Base-by-base conservation (phyloP, 2,329 filamentous ascomycete genomes). In the Aspergillus eucalypticola region DNA sequence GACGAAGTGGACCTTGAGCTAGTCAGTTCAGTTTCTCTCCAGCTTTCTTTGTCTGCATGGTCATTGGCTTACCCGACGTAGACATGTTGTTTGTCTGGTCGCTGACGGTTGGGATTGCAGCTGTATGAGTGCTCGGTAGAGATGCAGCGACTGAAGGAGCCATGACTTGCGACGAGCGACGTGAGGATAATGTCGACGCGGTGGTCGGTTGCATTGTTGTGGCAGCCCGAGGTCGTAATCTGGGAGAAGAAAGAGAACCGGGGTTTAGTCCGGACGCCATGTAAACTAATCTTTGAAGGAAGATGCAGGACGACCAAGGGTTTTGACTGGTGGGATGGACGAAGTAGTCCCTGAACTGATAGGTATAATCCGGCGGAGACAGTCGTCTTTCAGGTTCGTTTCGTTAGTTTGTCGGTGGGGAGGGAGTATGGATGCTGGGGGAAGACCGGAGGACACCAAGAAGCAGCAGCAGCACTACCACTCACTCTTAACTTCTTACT, bases 1-100 rank as follows among this genome's bases (percentile, higher is more conserved):
- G 93, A 64, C 94, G 86, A 69, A 96, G 79, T 3, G 94, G 93
- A 0, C 90, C 90, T 58, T 86, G 38, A 23, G 19, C 38, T 10
- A 11, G 17, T 58, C 29, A 61, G 54, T 54, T 17, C 48, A 46
- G 42, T 38, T 52, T 29, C 46, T 15, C 17, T 46, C 13, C 29
- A 11, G 17, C 11, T 48, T 38, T 59, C 32, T 41, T 21, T 23
- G 17, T 21, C 32, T 23, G 2, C 15, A 11, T 25, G 46, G 15
- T 4, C 7, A 13, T 27, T 19, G n/a, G 64, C 71, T 61, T 69
- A 80, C 79, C 78, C 58, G 78, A 77, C 27, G 76, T 75, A 50
- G 72, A 67, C 38, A 74, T 75, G 29, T 74, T 71, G 13, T 74
- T 73, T 21, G 71, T 71, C 63, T 76, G 71, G 38, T 79, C 77